A percentile compares a stretch with the other conserved stretches of the same genome.
phyloP scores from a whole-genome alignment of 1,284 basidiomycete genomes.

The Earliella scabrosa region DNA sequence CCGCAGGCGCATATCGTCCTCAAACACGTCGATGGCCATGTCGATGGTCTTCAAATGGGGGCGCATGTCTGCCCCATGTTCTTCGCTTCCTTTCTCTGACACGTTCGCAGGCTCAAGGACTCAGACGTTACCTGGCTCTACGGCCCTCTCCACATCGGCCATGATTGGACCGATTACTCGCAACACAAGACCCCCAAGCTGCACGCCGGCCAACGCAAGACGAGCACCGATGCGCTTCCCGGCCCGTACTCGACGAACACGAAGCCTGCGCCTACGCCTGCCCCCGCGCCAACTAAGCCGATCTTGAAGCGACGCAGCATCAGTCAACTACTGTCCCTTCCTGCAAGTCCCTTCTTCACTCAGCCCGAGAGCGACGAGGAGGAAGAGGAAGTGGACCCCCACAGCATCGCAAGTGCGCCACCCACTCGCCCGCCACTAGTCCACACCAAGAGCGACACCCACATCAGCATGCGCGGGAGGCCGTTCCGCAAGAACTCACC shows the following conservation, averaged over 20 bases:
- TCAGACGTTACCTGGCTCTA: conserved; percentile 99
- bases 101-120: conserved; percentile 88
- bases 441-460: conserved; percentile 86
- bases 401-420: not conserved
- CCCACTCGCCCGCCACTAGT: conserved; percentile 51
- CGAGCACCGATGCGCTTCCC: conserved; percentile 37
- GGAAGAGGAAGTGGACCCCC: conserved; percentile 29
- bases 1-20: too few species aligned
- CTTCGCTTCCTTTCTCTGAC: conserved; percentile 11
- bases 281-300: conserved; percentile 65
- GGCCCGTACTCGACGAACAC: conserved; percentile 35
- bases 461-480: conserved; percentile 63
- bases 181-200: conserved; percentile 37
- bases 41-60: too few species aligned
- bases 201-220: conserved; percentile 26
- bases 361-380: conserved; percentile 42
- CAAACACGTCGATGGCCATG: too few species aligned
- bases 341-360: conserved; percentile 60
- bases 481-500: conserved; percentile 70
- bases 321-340: conserved; percentile 81
- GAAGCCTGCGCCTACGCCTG: conserved; percentile 29
- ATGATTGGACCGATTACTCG: conserved; percentile 70
- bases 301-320: conserved; percentile 97
- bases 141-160: conserved; percentile 92
- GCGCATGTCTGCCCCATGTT: too few species aligned